Evolutionary conservation across 208 protist genomes (phyloP).

Genomic region (Zelonia costaricensis): DNA sequence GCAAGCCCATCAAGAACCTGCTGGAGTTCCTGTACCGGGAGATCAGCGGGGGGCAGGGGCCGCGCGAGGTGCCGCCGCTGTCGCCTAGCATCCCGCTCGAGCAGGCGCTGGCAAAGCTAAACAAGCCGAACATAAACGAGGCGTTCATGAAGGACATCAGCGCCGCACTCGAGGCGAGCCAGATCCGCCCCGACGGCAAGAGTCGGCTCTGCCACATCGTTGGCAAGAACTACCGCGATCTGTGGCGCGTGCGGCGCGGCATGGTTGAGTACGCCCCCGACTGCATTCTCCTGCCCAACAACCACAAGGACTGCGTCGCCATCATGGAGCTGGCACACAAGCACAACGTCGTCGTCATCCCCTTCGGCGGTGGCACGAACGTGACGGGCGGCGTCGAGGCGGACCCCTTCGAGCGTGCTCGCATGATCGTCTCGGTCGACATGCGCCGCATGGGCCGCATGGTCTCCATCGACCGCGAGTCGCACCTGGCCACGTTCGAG

Average conservation of each 20-base stretch:
- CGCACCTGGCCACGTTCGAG: conserved; percentile 88
- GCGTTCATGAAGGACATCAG: conserved; percentile 75
- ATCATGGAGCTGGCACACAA: conserved; percentile 84
- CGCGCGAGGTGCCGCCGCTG: conserved; percentile 44
- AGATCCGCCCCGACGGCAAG: conserved; percentile 73
- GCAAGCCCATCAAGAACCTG: conserved; percentile 79
- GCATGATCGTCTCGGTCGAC: conserved; percentile 93
- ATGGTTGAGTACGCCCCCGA: conserved; percentile 90
- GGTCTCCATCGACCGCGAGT: conserved; percentile 85
- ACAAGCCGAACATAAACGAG: conserved; percentile 69
- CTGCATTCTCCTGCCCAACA: conserved; percentile 87
- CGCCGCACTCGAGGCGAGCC: conserved; percentile 42
- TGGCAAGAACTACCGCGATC: conserved; percentile 94
- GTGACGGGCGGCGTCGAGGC: conserved; percentile 92
- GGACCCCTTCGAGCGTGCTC: conserved; percentile 76
- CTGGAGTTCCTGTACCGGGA: conserved; percentile 85
- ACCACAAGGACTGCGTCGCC: conserved; percentile 84
- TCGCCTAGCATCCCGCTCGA: conserved; percentile 74
- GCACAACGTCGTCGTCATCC: conserved; percentile 93
- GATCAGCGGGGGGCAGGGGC: conserved; percentile 44
- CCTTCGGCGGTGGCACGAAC: conserved; percentile 95
- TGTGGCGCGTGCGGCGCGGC: conserved; percentile 90
- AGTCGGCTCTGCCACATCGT: conserved; percentile 85
- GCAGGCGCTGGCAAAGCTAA: conserved; percentile 69
- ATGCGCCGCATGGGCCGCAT: conserved; percentile 94